Percentiles rank a stretch among this genome's conserved stretches.
phyloP scores from a whole-genome alignment of 140 eudicot species.

The Senecio squalidus region DNA sequence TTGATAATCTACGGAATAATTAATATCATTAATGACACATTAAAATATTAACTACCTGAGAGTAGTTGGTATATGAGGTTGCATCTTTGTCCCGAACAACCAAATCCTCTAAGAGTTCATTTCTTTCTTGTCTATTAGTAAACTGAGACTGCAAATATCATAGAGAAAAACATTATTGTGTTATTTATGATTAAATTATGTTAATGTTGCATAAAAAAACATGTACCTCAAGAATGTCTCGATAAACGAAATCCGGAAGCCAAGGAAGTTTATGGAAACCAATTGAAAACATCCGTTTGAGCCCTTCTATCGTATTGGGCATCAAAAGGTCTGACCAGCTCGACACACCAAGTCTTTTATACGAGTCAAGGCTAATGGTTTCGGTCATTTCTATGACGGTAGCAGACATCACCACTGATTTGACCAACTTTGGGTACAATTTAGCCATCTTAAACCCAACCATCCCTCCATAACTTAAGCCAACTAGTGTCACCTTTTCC shows the following conservation, averaged over 20 bases:
- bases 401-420: slow-evolving; percentile 34
- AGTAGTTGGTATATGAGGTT: slow-evolving; percentile 1
- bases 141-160: slow-evolving; percentile 30
- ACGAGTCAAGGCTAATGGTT: slow-evolving; percentile 22
- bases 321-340: slow-evolving; percentile 44
- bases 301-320: slow-evolving; percentile 31
- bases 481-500: slow-evolving; percentile 46
- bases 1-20: no score
- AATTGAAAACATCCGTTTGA: slow-evolving; percentile 10
- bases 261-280: slow-evolving; percentile 33
- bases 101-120: slow-evolving; percentile 37
- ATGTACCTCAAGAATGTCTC: slow-evolving; percentile 32
- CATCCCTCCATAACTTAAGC: slow-evolving; percentile 64
- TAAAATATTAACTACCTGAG: slow-evolving; percentile 26
- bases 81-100: slow-evolving; percentile 39
- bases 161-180: background rate
- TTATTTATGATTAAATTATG: background rate
- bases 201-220: background rate
- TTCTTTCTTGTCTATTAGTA: slow-evolving; percentile 41
- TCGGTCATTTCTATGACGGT: slow-evolving; percentile 41
- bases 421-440: slow-evolving; percentile 41
- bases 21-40: no score
- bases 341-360: slow-evolving; percentile 16
- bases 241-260: slow-evolving; percentile 41
- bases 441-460: slow-evolving; percentile 51